Evolutionary conservation across 345 rosid species (phyloP), one percentile per base, ranked within the genome.

Genomic region (Cardamine occulta): DNA sequence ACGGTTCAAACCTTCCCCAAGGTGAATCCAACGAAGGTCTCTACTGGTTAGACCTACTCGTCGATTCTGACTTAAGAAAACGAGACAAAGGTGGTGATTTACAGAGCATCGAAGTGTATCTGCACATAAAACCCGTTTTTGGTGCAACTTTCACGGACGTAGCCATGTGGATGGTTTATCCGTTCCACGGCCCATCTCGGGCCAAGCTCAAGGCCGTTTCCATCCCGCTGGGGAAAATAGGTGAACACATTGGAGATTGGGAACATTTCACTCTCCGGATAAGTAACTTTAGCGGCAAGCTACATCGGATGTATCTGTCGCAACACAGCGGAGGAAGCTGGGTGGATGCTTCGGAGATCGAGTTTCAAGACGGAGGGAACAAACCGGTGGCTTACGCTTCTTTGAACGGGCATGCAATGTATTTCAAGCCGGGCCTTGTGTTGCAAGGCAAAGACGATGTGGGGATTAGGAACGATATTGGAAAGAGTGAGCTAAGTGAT

Each of bases 181-280:
- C 97, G 3, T 93, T 88, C 68, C 88, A 93, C 23, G 97, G 98
- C 8, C 85, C 97, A 0, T 87, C 86, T 3, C 87, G 74, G 68
- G 94, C 89, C 21, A 89, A 94, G 67, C 82, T 91, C 4, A 84
- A 80, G 73, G 63, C 86, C 67, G 37, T 78, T 44, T 76, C 84
- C 21, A 53, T 89, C n/a, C 66, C 86, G 0, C 18, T 91, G 44
- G 94, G 94, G 32, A 88, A 18, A 77, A 85, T 93, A 10, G 97
- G 97, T 3, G 85, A 89, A 73, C 98, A 93, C 62, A 82, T 88
- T 12, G 97, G 98, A 3, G 96, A 94, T 4, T 94, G 97, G 98
- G 98, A 94, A 84, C 96, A 89, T 66, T 63, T 91, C 72, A 88
- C 97, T 28, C 80, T 94, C 23, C 80, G 98, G 73, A 67, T 91